Conservation (phyloP, 345 rosid genomes). For the Euphorbia tirucalli region DNA sequence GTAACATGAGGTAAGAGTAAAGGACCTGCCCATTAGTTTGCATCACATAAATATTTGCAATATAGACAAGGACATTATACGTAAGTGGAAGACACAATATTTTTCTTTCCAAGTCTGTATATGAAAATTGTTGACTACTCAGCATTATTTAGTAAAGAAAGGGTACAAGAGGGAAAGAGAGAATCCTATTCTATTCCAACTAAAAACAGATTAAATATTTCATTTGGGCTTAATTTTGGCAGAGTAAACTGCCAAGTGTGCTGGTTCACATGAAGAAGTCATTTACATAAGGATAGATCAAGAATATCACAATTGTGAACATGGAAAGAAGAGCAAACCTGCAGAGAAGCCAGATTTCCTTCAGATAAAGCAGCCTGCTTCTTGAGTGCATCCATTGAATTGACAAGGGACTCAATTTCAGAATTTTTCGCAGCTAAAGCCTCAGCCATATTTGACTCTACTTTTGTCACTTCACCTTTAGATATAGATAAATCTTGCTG, state of each 20-base stretch:
- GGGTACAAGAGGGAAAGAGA: not conserved
- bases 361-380: slow-evolving; percentile 78
- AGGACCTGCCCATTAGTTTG: not conserved
- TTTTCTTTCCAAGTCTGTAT: not conserved
- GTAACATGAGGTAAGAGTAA: not conserved
- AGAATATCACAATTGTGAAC: slow-evolving; percentile 4
- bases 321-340: slow-evolving; percentile 42
- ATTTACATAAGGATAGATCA: not conserved
- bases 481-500: slow-evolving; percentile 76
- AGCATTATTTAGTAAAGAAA: not conserved
- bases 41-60: not conserved
- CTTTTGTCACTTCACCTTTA: slow-evolving; percentile 71
- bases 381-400: slow-evolving; percentile 72
- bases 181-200: not conserved
- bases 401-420: slow-evolving; percentile 82
- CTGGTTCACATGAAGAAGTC: not conserved
- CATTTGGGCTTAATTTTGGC: not conserved
- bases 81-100: not conserved
- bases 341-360: slow-evolving; percentile 87
- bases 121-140: not conserved
- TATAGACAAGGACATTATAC: not conserved
- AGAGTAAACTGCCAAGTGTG: not conserved
- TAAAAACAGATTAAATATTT: not conserved
- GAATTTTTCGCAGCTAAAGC: slow-evolving; percentile 91
- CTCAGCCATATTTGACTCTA: slow-evolving; percentile 78